Percentiles rank a stretch among this genome's conserved stretches.
Conservation (phyloP, 164 flowering plant genomes). For the Vitis amurensis region DNA sequence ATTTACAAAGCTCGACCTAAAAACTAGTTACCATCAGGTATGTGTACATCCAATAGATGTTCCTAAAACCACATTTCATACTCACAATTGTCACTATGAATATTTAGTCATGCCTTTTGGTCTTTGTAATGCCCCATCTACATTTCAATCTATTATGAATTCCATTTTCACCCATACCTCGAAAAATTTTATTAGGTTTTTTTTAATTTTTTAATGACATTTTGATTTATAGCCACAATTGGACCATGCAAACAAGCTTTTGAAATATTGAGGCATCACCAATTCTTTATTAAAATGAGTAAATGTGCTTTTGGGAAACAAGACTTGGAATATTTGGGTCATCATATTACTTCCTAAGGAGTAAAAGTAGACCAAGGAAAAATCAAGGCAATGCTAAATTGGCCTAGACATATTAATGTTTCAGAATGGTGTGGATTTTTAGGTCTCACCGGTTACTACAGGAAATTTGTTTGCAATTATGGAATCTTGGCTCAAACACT, state of each 20-base stretch:
- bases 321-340: too few species aligned
- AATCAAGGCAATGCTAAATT: background rate
- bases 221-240: too few species aligned
- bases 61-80: background rate
- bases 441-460: background rate
- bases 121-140: background rate
- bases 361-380: background rate
- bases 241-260: too few species aligned
- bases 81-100: conserved; percentile 14
- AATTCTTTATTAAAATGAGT: background rate
- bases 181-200: too few species aligned
- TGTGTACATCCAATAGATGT: background rate
- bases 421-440: background rate
- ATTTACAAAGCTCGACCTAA: too few species aligned
- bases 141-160: background rate
- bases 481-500: background rate
- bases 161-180: too few species aligned
- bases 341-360: too few species aligned
- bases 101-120: conserved; percentile 1
- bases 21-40: background rate
- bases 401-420: background rate
- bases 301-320: too few species aligned
- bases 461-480: background rate
- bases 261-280: too few species aligned
- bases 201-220: too few species aligned